Base-by-base conservation (phyloP, 192 early-diverging fungal species). In the Backusella parvicylindrica region DNA sequence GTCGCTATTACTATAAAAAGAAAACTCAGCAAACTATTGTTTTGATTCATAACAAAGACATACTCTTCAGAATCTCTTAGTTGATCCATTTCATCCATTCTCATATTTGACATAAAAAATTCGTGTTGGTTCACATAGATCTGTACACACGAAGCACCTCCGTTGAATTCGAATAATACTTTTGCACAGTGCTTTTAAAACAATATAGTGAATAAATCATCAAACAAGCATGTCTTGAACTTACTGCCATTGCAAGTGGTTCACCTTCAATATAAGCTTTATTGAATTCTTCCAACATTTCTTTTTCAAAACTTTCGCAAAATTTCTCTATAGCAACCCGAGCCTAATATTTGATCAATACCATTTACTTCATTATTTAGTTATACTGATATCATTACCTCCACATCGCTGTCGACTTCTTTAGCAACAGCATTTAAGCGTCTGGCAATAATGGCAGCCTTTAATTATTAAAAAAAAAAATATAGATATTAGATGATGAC, bases 111-210 rank as follows among this genome's bases (percentile, higher is more conserved):
- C 74, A 97, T 90, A 70, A 98, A 98, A 73, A 99, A 97, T 72
- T 95, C 92, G 74, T 99, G 97, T 78, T 98, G 98, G 83, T 97
- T 97, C 50, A 99, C 94, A 76, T 97, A 99, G 31, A 91, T 93
- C 76, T 96, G 94, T 28, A 98, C 88, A 75, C 95, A 96, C 0
- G 96, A 97, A 70, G 91, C 91, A 36, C 98, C 97, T 32, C 98
- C 97, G 71, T 99, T 99, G 81, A 99, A 97, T 43, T 97, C 95
- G 56, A 92, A 86, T 65, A 99, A 84, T 2, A 93, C 89, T 75
- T 90, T 92, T 50, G 98, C 97, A 70, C 91, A 92, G 28, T 89
- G 91, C 95, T 97, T 33, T 13, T 12, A 41, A 5, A 38, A 69
- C 12, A 8, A 28, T 53, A 18, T 30, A 28, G 13, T 36, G 11